phyloP scores from a whole-genome alignment of 805 yeast species.

The Wickerhamomyces alni region DNA sequence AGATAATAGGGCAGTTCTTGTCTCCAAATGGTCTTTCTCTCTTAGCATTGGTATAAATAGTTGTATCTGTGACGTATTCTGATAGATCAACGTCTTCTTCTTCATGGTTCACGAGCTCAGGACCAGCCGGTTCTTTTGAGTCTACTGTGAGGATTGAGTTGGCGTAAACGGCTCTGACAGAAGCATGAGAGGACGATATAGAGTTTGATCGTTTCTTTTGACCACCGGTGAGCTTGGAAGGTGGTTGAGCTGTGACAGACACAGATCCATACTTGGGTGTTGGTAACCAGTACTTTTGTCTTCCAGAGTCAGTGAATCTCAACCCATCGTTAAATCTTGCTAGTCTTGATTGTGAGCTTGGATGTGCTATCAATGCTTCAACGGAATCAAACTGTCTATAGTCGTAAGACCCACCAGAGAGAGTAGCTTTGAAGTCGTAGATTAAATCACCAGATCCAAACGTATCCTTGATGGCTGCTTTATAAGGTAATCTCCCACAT shows the following conservation, averaged over 20 bases:
- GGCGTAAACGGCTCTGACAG: conserved; percentile 21
- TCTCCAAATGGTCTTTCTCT: conserved; percentile 31
- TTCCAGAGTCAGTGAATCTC: conserved; percentile 74
- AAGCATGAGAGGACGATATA: conserved; percentile 16
- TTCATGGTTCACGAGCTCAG: neutral
- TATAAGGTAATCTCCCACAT: conserved; percentile 56
- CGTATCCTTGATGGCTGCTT: conserved; percentile 69
- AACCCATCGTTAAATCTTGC: conserved; percentile 78
- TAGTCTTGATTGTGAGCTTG: conserved; percentile 55
- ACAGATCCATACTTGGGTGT: conserved; percentile 2
- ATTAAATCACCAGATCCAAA: conserved; percentile 71
- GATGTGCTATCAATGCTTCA: conserved; percentile 63
- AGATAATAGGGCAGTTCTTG: conserved; percentile 37
- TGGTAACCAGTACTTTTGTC: conserved; percentile 68
- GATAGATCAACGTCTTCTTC: conserved; percentile 7
- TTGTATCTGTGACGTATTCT: conserved; percentile 31
- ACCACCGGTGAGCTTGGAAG: conserved; percentile 13
- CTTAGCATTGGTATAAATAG: conserved; percentile 28
- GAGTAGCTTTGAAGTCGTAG: conserved; percentile 67
- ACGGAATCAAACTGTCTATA: conserved; percentile 80
- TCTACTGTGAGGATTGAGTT: conserved; percentile 16
- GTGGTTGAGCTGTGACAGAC: neutral
- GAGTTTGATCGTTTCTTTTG: conserved; percentile 14
- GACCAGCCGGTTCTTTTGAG: conserved; percentile 12
- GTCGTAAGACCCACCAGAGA: conserved; percentile 68